Percentiles rank a stretch among this genome's conserved stretches.
phyloP scores from a whole-genome alignment of 371 early-diverging fungal genomes.

The Rhizopus microsporus region DNA sequence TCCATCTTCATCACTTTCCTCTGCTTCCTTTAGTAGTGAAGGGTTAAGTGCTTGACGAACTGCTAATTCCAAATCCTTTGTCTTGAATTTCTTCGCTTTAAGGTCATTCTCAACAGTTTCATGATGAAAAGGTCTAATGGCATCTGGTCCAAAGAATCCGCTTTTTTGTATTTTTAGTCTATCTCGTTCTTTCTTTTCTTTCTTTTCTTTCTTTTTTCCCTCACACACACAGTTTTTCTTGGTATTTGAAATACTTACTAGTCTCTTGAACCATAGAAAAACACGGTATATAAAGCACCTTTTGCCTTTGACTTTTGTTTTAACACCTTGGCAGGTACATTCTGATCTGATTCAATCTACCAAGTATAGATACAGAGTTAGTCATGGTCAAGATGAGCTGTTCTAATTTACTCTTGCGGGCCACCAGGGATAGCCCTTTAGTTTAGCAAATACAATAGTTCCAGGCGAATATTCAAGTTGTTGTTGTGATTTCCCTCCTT shows the following conservation, averaged over 20 bases:
- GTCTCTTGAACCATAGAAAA: constrained; percentile 71
- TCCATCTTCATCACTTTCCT: constrained; percentile 23
- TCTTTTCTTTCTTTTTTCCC: not conserved
- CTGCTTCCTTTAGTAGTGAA: constrained; percentile 15
- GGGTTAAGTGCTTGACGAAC: constrained; percentile 46
- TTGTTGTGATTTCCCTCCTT: not conserved
- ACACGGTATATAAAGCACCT: constrained; percentile 61
- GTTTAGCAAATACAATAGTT: constrained; percentile 69
- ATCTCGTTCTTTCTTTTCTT: not conserved
- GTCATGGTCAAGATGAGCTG: too few species aligned
- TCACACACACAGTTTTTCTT: constrained; percentile 3
- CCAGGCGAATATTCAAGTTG: constrained; percentile 53
- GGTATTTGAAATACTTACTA: constrained; percentile 58
- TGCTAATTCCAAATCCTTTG: constrained; percentile 34
- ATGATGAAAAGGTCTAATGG: constrained; percentile 35
- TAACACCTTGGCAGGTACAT: constrained; percentile 56
- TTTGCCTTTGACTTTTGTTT: constrained; percentile 58
- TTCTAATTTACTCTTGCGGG: constrained; percentile 61
- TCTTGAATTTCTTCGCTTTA: constrained; percentile 38
- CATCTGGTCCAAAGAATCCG: constrained; percentile 44
- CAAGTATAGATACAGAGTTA: too few species aligned
- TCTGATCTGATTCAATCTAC: constrained; percentile 61
- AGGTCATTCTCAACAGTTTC: constrained; percentile 29
- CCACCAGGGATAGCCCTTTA: constrained; percentile 83
- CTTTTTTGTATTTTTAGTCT: constrained; percentile 12